phyloP scores from a whole-genome alignment of 495 filamentous ascomycete species.

The Ramalina intermedia region DNA sequence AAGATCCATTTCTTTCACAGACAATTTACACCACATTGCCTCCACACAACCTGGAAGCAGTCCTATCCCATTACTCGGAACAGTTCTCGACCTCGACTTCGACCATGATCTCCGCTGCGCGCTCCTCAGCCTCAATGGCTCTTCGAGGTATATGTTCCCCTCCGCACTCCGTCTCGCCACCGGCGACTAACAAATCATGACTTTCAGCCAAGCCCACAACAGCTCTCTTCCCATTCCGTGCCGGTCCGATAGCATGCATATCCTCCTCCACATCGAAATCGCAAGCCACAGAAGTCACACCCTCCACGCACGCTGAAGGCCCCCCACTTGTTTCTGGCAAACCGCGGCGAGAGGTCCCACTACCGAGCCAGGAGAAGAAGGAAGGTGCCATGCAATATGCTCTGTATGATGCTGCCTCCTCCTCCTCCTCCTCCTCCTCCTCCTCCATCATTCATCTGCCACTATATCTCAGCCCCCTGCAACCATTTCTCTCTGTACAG shows the following conservation, averaged over 20 bases:
- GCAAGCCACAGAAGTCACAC: conserved; percentile 32
- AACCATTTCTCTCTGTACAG: neutral
- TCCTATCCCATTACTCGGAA: too few relatives aligned
- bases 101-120: conserved; percentile 48
- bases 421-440: neutral
- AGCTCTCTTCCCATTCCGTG: conserved; percentile 44
- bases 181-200: conserved; percentile 18
- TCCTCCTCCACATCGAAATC: conserved; percentile 46
- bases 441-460: neutral
- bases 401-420: conserved; percentile 53
- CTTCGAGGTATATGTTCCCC: conserved; percentile 49
- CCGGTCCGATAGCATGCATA: conserved; percentile 34
- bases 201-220: conserved; percentile 44
- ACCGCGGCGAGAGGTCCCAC: conserved; percentile 58
- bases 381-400: conserved; percentile 96
- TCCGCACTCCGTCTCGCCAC: conserved; percentile 5
- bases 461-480: neutral
- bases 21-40: neutral
- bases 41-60: neutral
- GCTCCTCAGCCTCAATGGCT: conserved; percentile 52
- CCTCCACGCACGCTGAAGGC: conserved; percentile 21
- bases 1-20: neutral
- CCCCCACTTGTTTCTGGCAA: conserved; percentile 31
- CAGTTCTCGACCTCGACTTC: too few relatives aligned
- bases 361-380: conserved; percentile 83